Percentiles rank a stretch among this genome's conserved stretches.
phyloP scores from a whole-genome alignment of 2,329 filamentous ascomycete species.

The Colletotrichum truncatum region DNA sequence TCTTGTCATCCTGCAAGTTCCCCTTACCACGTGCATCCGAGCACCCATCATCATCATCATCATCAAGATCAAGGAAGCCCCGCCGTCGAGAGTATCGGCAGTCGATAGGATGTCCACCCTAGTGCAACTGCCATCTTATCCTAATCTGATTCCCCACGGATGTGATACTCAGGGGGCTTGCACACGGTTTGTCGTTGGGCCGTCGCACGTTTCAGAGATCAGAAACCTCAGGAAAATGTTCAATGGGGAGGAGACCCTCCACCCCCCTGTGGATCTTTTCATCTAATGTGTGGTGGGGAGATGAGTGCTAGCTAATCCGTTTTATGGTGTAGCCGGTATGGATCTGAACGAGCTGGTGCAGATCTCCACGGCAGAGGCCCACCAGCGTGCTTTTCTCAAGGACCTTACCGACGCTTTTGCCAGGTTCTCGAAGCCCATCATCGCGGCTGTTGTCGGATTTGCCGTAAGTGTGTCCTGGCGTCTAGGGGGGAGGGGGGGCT shows the following conservation, averaged over 20 bases:
- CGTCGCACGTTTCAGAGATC: constrained; percentile 14
- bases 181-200: background rate
- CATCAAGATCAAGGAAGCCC: background rate
- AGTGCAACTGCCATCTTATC: constrained; percentile 22
- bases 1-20: background rate
- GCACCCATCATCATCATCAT: background rate
- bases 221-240: constrained; percentile 14
- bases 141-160: constrained; percentile 25
- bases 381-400: constrained; percentile 39
- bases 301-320: constrained; percentile 14
- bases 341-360: constrained; percentile 34
- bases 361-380: constrained; percentile 35
- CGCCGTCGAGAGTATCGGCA: constrained; percentile 1
- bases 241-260: background rate
- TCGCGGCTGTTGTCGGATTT: constrained; percentile 59
- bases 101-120: background rate
- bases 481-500: no score
- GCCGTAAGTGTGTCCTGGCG: constrained; percentile 48
- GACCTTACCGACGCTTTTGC: constrained; percentile 49
- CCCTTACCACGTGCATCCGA: constrained; percentile 4
- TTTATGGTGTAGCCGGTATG: constrained; percentile 29
- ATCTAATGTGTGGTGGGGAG: background rate
- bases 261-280: background rate
- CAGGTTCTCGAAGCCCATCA: constrained; percentile 53
- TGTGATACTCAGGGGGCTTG: constrained; percentile 13